Base-by-base conservation (phyloP, 2,329 filamentous ascomycete species). In the Penicillium paneum region DNA sequence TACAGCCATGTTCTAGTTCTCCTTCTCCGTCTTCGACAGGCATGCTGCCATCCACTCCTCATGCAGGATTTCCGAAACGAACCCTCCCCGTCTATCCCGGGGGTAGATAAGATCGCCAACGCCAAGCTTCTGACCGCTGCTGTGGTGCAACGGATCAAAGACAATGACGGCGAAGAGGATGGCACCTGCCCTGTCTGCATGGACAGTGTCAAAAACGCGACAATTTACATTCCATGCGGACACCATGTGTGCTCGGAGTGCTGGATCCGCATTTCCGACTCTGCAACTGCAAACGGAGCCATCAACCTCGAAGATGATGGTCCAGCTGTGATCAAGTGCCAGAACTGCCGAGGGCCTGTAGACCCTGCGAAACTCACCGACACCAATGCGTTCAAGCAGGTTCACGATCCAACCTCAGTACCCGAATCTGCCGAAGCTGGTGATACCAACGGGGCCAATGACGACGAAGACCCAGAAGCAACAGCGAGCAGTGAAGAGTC, bases 1-100 rank as follows among this genome's bases (percentile, higher is more conserved):
- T 96, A 96, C 67, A 88, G 87, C 8, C 88, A 87, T 61, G 86
- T 96, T 40, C 78, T 97, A 21, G 87, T 95, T 8, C 78, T 96
- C 17, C 79, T 94, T 40, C 79, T 94, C 41, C 86, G 90, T 24
- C 80, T 94, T n/a, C 85, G 90, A 17, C 90, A 93, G 71, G 86
- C 87, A 19, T 91, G 87, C 64, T 92, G 89, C 63, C 90, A 93
- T 68, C 89, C 88, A 1, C 85, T 87, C 65, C 74, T 90, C 28
- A 85, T 89, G 63, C 81, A 79, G 26, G 86, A 91, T 65, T 83
- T 89, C 49, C 83, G 83, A 26, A 72, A 82, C 4, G 80, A 78
- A 40, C 58, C 65, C 7, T 74, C 74, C 39, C 73, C 75, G 4
- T 75, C 77, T 21, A 79, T 79, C 6, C 72, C 76, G 3, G 78